Base-by-base conservation (phyloP, 345 rosid genomes). In the Aquilaria malaccensis region DNA sequence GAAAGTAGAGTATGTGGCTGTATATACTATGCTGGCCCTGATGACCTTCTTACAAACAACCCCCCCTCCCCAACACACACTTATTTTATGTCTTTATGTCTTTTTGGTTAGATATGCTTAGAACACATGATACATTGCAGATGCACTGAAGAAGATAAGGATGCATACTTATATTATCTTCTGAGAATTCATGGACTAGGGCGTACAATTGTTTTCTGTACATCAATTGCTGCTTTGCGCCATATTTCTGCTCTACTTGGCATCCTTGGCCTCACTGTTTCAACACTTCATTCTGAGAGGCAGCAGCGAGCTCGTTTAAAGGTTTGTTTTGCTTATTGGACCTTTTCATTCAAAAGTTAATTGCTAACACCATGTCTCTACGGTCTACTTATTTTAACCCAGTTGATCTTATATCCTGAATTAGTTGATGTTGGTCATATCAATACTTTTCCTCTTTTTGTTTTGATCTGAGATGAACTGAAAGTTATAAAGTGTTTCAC, bases 251-350 rank as follows among this genome's bases (percentile, higher is more conserved):
- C 95, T 53, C 59, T 86, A 33, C 70, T 90, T 75, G 81, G 81
- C 58, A 80, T 86, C 78, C 97, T 94, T 73, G 86, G 91, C 75
- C 33, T 88, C 55, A 70, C 79, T 63, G 81, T 86, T 55, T 80
- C 85, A 81, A 82, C 91, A 51, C 82, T 90, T 63, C 87, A 79
- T 73, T 83, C 95, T 63, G 95, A 94, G 77, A 94, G 90, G 97
- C 96, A 94, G 79, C 97, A 94, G 72, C 81, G 85, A 77, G 96
- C 96, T 82, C 96, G 93, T 37, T 75, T 85, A 74, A 94, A 94
- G 95, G 97, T 90, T 68, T 67, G 33, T 52, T 58, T 52, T 61
- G n/a, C 37, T 64, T 55, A 33, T 61, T 15, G 22, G 11, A 37
- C 11, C 64, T 45, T 50, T 30, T n/a, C 29, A 2, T 10, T 30